Base-by-base conservation (phyloP, 2,329 filamentous ascomycete genomes). In the Scytalidium lignicola region DNA sequence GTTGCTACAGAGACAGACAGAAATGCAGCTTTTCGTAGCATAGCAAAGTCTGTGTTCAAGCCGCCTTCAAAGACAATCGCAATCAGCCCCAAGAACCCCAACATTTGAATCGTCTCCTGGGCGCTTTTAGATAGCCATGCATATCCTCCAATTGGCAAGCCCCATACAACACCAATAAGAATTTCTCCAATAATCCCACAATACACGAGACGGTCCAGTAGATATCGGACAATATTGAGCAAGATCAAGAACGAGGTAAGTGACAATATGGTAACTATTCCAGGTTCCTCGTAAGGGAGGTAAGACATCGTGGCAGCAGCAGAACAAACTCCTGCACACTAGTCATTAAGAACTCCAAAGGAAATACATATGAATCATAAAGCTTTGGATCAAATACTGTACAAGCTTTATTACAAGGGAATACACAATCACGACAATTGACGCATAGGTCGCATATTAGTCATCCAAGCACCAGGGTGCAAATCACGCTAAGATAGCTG, bases 1-100 rank as follows among this genome's bases (percentile, higher is more conserved):
- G 78, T 41, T 0, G 87, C 87, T 1, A 90, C 82, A 0, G 69
- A 66, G 2, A 72, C 64, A 0, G 85, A 88, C 3, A 89, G 70
- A 0, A 70, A 55, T 0, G 86, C 55, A 55, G 87, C 87, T 4
- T 78, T 74, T 50, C 74, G 77, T 1, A 90, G 64, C 0, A 51
- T 41, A 15, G 28, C 41, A 21, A 59, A 44, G 37, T 60, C 49
- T 18, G 58, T 61, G 42, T 28, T 51, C 2, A 62, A 52, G 7
- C 58, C 57, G 9, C 59, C 61, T 71, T 90, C 83, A 61, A 81
- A 90, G 0, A 90, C 85, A 1, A 90, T 67, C 21, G 88, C 67
- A 6, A 90, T 75, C n/a, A 90, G 63, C 0, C 87, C 86, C 0
- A 90, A 65, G 60, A 90, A 91, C 0, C 87, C 87, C 1, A 90